phyloP scores from a whole-genome alignment of 2,329 filamentous ascomycete species.

The Tolypocladium sp. region DNA sequence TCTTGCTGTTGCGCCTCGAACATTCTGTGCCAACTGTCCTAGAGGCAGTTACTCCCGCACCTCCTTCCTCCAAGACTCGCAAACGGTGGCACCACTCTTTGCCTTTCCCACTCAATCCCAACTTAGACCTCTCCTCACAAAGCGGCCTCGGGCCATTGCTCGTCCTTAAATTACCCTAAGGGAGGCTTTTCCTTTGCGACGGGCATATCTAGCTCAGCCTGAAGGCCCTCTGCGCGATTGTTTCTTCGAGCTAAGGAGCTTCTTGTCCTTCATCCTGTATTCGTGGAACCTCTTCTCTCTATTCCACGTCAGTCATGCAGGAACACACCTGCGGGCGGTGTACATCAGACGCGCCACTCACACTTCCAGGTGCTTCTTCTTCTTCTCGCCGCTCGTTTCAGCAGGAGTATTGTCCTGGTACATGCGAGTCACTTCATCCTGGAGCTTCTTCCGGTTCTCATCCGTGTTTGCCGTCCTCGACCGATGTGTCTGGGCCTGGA shows the following conservation, averaged over 20 bases:
- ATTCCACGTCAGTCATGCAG: slow-evolving; percentile 5
- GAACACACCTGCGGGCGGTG: too few relatives aligned
- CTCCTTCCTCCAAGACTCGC: background rate
- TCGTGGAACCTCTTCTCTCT: slow-evolving; percentile 39
- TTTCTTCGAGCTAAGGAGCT: slow-evolving; percentile 41
- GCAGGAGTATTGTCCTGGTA: slow-evolving; percentile 37
- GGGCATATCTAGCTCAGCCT: slow-evolving; percentile 8
- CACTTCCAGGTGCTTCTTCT: slow-evolving; percentile 39
- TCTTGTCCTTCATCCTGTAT: slow-evolving; percentile 36
- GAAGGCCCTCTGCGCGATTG: slow-evolving; percentile 29
- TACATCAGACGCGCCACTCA: slow-evolving; percentile 16
- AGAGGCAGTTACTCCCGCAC: background rate
- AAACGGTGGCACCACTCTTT: background rate
- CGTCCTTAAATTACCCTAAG: background rate
- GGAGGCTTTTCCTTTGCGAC: too few relatives aligned
- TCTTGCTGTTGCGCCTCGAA: background rate
- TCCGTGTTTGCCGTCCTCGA: slow-evolving; percentile 42
- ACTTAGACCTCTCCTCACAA: background rate
- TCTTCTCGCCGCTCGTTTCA: slow-evolving; percentile 35
- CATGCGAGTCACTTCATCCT: slow-evolving; percentile 37
- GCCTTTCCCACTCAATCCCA: background rate
- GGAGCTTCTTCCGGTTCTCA: slow-evolving; percentile 41
- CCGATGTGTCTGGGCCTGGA: slow-evolving; percentile 46
- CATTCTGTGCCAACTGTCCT: background rate
- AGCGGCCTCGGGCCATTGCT: background rate